Evolutionary conservation across 805 yeast genomes (phyloP).

Genomic region (Teunomyces atbi): DNA sequence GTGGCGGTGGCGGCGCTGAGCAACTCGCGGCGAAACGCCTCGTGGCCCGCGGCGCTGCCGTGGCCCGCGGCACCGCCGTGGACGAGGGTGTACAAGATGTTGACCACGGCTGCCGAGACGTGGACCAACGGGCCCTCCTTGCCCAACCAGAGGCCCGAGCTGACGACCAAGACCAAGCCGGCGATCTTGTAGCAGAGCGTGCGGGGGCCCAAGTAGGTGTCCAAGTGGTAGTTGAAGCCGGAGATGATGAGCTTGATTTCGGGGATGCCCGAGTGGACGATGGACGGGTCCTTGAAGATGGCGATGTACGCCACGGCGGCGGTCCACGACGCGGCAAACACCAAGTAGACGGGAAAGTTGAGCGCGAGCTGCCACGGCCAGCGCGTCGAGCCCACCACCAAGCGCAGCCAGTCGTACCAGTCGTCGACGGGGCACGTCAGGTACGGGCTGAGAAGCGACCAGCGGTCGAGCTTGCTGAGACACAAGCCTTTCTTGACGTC

Average conservation of each 20-base stretch:
- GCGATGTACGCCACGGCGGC: conserved; percentile 31
- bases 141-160: conserved; percentile 81
- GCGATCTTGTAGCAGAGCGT: conserved; percentile 55
- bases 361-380: conserved; percentile 19
- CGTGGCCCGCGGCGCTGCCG: conserved; percentile 31
- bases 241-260: conserved; percentile 68
- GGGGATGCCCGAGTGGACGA: conserved; percentile 62
- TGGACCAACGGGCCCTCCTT: conserved; percentile 88
- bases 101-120: conserved; percentile 61
- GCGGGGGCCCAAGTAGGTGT: conserved; percentile 48
- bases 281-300: conserved; percentile 21
- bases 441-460: conserved; percentile 43
- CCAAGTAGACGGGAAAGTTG: conserved; percentile 36
- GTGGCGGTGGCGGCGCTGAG: conserved; percentile 76
- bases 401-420: conserved; percentile 39
- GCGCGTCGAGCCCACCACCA: conserved; percentile 23
- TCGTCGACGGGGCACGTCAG: conserved; percentile 42
- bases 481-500: conserved; percentile 57
- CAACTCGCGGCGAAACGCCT: conserved; percentile 64
- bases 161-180: conserved; percentile 63
- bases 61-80: conserved; percentile 17
- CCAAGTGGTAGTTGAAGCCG: conserved; percentile 53
- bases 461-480: conserved; percentile 29
- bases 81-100: conserved; percentile 31
- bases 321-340: conserved; percentile 24